Evolutionary conservation across 2,329 filamentous ascomycete species (phyloP).

Genomic region (Chaetomium olivaceum): DNA sequence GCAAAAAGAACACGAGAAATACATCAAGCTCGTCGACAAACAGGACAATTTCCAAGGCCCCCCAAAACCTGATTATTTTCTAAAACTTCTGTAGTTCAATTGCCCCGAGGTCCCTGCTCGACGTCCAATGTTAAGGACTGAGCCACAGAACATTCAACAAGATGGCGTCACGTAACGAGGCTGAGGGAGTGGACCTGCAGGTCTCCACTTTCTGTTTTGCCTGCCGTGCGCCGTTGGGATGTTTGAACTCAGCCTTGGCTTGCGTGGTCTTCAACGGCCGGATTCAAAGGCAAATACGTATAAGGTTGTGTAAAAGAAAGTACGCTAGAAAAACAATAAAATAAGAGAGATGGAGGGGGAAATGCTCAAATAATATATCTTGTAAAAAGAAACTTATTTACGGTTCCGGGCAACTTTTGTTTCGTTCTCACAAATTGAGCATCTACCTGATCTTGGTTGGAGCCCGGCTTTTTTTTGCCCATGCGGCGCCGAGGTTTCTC

Average conservation of each 20-base stretch:
- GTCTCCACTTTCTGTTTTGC: constrained; percentile 15
- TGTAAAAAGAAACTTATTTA: too few species aligned
- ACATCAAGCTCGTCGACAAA: neutral
- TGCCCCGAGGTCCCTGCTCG: neutral
- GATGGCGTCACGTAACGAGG: constrained; percentile 14
- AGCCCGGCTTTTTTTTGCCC: too few species aligned
- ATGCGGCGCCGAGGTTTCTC: neutral
- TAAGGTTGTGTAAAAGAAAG: too few species aligned
- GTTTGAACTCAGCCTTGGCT: constrained; percentile 6
- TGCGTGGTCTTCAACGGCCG: constrained; percentile 2
- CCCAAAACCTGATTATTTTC: neutral
- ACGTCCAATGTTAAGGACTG: neutral
- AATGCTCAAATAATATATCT: too few species aligned
- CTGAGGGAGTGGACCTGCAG: constrained; percentile 22
- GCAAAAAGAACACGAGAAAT: neutral
- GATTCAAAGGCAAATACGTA: too few species aligned
- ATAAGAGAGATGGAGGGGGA: too few species aligned
- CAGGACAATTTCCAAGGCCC: neutral
- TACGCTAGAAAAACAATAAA: too few species aligned
- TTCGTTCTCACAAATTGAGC: too few species aligned
- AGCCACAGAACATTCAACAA: neutral
- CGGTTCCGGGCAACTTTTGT: too few species aligned
- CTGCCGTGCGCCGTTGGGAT: neutral
- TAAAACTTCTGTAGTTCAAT: neutral
- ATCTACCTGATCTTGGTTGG: too few species aligned